A percentile compares a stretch with the other conserved stretches of the same genome.
These are phyloP conservation scores for Rhinocladiella mackenziei DNA, from an alignment of 2,329 filamentous ascomycete species.

Conservation along the genomic window DNA sequence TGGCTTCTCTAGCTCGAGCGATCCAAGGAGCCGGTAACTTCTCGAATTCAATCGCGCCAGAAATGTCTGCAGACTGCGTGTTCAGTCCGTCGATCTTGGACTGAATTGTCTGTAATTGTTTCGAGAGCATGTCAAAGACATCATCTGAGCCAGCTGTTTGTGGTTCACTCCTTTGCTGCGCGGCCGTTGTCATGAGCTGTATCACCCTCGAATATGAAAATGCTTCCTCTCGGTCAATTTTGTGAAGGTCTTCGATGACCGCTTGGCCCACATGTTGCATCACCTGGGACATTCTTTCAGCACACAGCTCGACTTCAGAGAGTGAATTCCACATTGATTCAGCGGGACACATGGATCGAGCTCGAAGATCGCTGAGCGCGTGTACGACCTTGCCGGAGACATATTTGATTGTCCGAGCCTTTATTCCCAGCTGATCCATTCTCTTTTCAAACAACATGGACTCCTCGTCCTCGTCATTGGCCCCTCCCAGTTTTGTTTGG, in stretches of 20 bases:
- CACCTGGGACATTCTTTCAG: slow-evolving; percentile 62
- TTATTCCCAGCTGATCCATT: slow-evolving; percentile 66
- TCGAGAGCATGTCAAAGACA: slow-evolving; percentile 20
- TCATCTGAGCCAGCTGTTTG: slow-evolving; percentile 8
- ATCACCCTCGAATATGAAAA: slow-evolving; percentile 19
- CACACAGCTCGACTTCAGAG: slow-evolving; percentile 62
- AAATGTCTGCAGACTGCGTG: slow-evolving; percentile 64
- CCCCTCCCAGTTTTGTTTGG: slow-evolving; percentile 57
- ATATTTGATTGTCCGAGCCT: slow-evolving; percentile 79
- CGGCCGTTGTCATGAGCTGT: slow-evolving; percentile 13
- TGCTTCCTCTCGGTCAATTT: slow-evolving; percentile 48
- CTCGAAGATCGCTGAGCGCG: slow-evolving; percentile 71
- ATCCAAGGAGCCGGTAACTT: slow-evolving; percentile 71
- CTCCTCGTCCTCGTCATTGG: slow-evolving; percentile 64
- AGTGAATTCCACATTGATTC: slow-evolving; percentile 66
- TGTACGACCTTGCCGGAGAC: slow-evolving; percentile 73
- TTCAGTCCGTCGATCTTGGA: slow-evolving; percentile 57
- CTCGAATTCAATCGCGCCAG: slow-evolving; percentile 75
- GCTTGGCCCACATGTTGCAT: slow-evolving; percentile 64
- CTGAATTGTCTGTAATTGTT: slow-evolving; percentile 22
- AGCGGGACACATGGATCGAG: slow-evolving; percentile 68
- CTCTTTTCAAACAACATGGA: slow-evolving; percentile 65
- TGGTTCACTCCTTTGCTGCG: slow-evolving; percentile 3
- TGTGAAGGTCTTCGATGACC: slow-evolving; percentile 62
- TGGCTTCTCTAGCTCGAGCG: slow-evolving; percentile 73